Conservation (phyloP, 805 yeast species). For the Saccharomyces paradoxus region DNA sequence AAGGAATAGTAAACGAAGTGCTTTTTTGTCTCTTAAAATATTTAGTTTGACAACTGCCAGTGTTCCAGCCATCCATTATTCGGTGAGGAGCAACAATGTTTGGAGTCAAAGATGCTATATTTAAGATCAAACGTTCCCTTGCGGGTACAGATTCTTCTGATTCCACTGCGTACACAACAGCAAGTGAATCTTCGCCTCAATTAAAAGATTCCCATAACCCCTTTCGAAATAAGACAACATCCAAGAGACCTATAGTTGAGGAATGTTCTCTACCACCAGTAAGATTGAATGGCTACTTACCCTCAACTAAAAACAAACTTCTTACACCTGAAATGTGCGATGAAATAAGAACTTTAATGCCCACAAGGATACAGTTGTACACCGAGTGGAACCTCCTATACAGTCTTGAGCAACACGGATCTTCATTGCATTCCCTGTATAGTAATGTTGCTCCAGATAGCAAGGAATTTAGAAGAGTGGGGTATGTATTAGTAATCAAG, state of each 20-base stretch:
- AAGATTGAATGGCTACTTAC: constrained; percentile 50
- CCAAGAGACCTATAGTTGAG: constrained; percentile 3
- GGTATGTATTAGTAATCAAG: constrained; percentile 65
- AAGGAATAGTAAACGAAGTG: neutral
- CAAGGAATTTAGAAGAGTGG: constrained; percentile 41
- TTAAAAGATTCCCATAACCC: neutral
- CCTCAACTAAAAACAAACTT: constrained; percentile 49
- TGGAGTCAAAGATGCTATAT: constrained; percentile 14
- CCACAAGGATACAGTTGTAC: constrained; percentile 69
- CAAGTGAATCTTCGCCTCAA: constrained; percentile 1
- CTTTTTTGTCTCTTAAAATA: neutral
- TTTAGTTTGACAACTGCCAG: neutral
- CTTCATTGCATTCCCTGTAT: constrained; percentile 75
- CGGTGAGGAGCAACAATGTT: constrained; percentile 4
- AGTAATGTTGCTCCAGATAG: constrained; percentile 40
- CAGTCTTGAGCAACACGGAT: constrained; percentile 88
- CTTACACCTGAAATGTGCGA: constrained; percentile 58
- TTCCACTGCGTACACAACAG: constrained; percentile 3
- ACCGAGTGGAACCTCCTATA: constrained; percentile 72
- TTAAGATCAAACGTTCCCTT: constrained; percentile 10
- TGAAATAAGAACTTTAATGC: constrained; percentile 64
- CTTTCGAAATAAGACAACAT: neutral
- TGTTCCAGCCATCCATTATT: neutral
- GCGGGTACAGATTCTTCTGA: constrained; percentile 6
- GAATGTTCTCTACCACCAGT: constrained; percentile 47